Base-by-base conservation (phyloP, 805 yeast species). In the Saturnispora serradocipensis region DNA sequence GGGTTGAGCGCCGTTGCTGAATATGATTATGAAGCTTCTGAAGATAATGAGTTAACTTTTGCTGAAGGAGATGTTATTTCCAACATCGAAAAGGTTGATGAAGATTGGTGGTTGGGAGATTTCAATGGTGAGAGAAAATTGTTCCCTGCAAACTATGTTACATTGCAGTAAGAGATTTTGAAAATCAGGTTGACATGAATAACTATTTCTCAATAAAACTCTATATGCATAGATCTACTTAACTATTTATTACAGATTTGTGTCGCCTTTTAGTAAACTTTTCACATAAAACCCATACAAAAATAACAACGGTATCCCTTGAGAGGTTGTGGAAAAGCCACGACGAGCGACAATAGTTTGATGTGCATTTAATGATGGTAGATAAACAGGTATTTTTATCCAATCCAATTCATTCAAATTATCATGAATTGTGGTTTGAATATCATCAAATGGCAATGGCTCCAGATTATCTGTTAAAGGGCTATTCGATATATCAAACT, bases 81-180 rank as follows among this genome's bases (percentile, higher is more conserved):
- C 18, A 86, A 88, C 54, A 85, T 93, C 56, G 95, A 89, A 59
- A 86, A 87, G 66, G 85, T 87, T 16, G 96, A 89, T 60, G 96
- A 88, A 45, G 96, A 88, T 65, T 93, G 99, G 99, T 93, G 98
- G 98, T 74, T 85, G 50, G 99, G 99, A 48, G 81, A 79, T 55
- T 75, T 83, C 59, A 70, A 81, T 32, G 97, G 96, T 44, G 85
- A 81, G 58, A 76, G 78, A 58, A 93, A 93, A 53, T 73, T 91
- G 51, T 90, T 91, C 81, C 99, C 99, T 49, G 81, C 96, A 42
- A 89, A 88, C 69, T 88, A 86, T 64, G 98, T 93, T 47, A 65
- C 65, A 45, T 50, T 65, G 39, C 45, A 56, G 39, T 55, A 45
- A 36, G 15, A 16, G 15, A 28, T 9, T 9, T n/a, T 4, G 7